phyloP scores from a whole-genome alignment of 495 filamentous ascomycete genomes.

The Aspergillus ellipticus region DNA sequence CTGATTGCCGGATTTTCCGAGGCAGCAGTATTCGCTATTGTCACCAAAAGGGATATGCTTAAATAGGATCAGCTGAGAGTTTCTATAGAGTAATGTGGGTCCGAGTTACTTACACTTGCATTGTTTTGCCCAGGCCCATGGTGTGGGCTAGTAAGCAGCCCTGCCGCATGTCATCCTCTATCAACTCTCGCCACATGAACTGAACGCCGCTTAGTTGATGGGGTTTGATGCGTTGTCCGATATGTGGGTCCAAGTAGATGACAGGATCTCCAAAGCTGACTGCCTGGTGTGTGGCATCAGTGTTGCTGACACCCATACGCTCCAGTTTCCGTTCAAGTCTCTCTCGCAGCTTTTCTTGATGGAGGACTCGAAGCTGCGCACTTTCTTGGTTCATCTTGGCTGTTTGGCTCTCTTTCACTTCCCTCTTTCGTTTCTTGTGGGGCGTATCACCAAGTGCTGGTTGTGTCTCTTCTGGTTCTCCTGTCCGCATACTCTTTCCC shows the following conservation, averaged over 20 bases:
- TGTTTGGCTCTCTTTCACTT: slow-evolving; percentile 41
- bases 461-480: not conserved
- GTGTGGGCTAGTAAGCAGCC: slow-evolving; percentile 87
- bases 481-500: not conserved
- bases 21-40: slow-evolving; percentile 61
- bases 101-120: slow-evolving; percentile 63
- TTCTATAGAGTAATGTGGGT: not conserved
- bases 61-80: not conserved
- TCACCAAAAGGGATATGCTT: slow-evolving; percentile 68
- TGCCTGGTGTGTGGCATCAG: slow-evolving; percentile 47
- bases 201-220: slow-evolving; percentile 71
- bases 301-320: slow-evolving; percentile 36
- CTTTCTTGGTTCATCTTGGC: slow-evolving; percentile 44
- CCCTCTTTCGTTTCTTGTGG: slow-evolving; percentile 46
- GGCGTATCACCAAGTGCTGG: slow-evolving; percentile 10
- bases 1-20: slow-evolving; percentile 54
- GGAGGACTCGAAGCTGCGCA: slow-evolving; percentile 38
- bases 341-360: slow-evolving; percentile 48
- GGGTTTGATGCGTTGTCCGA: slow-evolving; percentile 48
- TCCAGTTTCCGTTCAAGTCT: slow-evolving; percentile 42
- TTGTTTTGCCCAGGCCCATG: slow-evolving; percentile 93
- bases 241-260: slow-evolving; percentile 47
- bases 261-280: slow-evolving; percentile 67
- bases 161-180: slow-evolving; percentile 52
- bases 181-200: slow-evolving; percentile 87